Conservation (phyloP, 129 eudicot genomes). For the Helichrysum umbraculigerum region DNA sequence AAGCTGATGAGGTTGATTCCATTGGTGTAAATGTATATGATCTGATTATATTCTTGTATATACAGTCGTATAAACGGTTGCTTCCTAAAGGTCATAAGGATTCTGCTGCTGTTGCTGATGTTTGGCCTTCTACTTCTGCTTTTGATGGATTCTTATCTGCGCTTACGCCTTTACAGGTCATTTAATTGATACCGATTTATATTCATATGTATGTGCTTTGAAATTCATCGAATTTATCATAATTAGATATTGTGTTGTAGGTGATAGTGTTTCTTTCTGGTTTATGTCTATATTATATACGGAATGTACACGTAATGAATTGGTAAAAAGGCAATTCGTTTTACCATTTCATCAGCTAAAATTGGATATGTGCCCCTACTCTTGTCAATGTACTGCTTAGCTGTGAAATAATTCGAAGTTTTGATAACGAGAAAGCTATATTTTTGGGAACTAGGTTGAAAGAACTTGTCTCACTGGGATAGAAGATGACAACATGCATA, state of each 20-base stretch:
- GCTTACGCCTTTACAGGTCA: constrained; percentile 90
- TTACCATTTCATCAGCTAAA: not conserved
- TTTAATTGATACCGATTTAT: not conserved
- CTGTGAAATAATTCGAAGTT: constrained; percentile 13
- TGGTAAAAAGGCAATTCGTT: constrained; percentile 4
- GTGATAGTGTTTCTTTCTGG: not conserved
- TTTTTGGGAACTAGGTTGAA: constrained; percentile 1
- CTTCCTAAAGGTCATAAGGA: constrained; percentile 82
- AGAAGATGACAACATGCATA: constrained; percentile 4
- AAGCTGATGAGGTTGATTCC: constrained; percentile 54
- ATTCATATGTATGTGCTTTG: too few species aligned
- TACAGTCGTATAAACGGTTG: constrained; percentile 85
- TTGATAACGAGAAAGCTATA: not conserved
- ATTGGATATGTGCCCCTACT: not conserved
- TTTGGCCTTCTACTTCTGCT: constrained; percentile 93
- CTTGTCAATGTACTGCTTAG: not conserved
- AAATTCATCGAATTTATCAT: too few species aligned
- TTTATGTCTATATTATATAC: not conserved
- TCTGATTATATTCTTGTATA: constrained; percentile 73
- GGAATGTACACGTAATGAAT: not conserved
- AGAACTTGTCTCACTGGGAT: constrained; percentile 4
- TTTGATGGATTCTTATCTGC: constrained; percentile 88
- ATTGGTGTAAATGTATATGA: constrained; percentile 87
- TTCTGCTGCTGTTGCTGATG: constrained; percentile 89
- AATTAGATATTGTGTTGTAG: not conserved